Evolutionary conservation across 2,329 filamentous ascomycete genomes (phyloP), one percentile per base, ranked within the genome.

Genomic region (Chaetomium sp.): DNA sequence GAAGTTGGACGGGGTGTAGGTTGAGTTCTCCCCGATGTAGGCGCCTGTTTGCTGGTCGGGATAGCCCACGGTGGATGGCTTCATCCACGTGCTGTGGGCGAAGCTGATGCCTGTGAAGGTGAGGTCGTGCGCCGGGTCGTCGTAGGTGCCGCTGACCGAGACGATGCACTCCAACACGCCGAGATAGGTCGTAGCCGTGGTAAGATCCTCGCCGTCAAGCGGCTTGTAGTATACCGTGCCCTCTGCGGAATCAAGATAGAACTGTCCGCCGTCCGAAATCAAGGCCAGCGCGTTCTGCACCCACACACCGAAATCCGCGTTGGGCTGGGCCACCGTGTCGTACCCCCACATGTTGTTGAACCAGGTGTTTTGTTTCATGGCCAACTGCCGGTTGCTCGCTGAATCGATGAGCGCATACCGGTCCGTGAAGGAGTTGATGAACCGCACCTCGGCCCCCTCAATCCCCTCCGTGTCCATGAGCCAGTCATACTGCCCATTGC

Each of bases 341-440:
- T 49, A 49, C 27, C 46, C 46, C 46, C 46, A 49, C 46, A 49
- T 49, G 33, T 49, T 49, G 34, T 49, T 37, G 34, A 49, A 49
- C 46, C 46, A 49, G 1, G 46, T 10, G 35, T 36, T 19, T 35
- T 49, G 46, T 6, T 35, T 34, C 46, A 49, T 49, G 12, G 38
- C 46, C 12, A 49, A 14, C 35, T 49, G 46, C n/a, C 46, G 46
- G 46, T 49, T 49, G 35, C 46, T 35, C n/a, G 27, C 46, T 14
- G 46, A 49, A 10, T 47, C 2, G 4, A 45, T 45, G 9, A 27
- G 43, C 3, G 43, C n/a, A 14, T 27, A 45, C 6, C 43, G 43
- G 43, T 45, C 43, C 19, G 43, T 45, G 43, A 45, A 45, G 2
- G 43, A 45, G 10, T 45, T 45, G 43, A 45, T 45, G 10, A 45